Evolutionary conservation across 352 stramenopile genomes (phyloP), one percentile per base, ranked within the genome.

Genomic region (Aphanomyces cochlioides): DNA sequence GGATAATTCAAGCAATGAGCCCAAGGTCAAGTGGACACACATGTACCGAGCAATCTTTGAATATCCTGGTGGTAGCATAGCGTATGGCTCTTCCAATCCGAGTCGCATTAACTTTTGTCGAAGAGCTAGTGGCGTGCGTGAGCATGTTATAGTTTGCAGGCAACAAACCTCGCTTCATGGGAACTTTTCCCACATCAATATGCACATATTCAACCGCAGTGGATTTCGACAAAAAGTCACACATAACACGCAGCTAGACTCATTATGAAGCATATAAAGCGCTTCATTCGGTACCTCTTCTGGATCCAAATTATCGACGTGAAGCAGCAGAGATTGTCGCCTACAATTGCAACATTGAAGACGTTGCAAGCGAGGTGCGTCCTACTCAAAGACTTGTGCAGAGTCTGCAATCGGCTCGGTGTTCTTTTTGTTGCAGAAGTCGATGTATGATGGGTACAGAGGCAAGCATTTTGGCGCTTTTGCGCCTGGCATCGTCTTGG

Each of bases 231-330:
- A 70, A 36, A 64, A 70, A 70, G 54, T 70, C 64, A 63, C 59
- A 70, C 43, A 70, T 47, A 12, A 70, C 19, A 10, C 64, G 64
- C 38, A 70, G 47, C 64, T 70, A 70, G 12, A 15, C 57, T 21
- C 8, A 15, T 34, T 6, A 41, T 41, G 41, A 28, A 63, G n/a
- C 28, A 60, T 10, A 15, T 37, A 45, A 7, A 34, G 15, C 28
- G 13, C 48, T 19, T n/a, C 15, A 21, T 1, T 17, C 19, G 1
- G 7, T 70, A 70, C 64, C 54, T 70, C 64, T 15, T 70, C 64
- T 17, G 64, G 64, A 34, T 70, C 64, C n/a, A 70, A 36, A 43
- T 70, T 70, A 45, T 70, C 64, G 21, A 70, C 54, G 19, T 70
- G 50, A 5, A 70, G 7, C 5, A 6, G 1, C 54, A 70, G 8